Conservation (phyloP, 192 early-diverging fungal genomes). For the Cetraspora pellucida region DNA sequence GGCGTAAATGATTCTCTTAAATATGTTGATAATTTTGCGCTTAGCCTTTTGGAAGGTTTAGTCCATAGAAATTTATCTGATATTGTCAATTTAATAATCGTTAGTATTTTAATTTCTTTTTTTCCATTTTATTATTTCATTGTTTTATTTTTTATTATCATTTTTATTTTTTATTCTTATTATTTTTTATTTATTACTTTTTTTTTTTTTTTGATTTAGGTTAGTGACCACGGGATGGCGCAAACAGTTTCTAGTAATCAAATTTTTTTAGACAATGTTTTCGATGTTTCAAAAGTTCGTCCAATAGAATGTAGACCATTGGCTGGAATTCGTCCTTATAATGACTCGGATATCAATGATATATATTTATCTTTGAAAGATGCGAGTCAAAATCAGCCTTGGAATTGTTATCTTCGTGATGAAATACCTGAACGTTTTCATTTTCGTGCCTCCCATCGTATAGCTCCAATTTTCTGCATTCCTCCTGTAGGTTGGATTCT, state of each 20-base stretch:
- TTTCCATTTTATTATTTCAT: neutral
- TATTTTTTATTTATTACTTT: neutral
- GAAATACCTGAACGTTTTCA: constrained; percentile 75
- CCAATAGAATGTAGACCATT: constrained; percentile 66
- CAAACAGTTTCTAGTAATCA: constrained; percentile 45
- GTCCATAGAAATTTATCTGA: neutral
- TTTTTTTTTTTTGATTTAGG: constrained; percentile 37
- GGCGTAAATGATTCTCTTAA: constrained; percentile 62
- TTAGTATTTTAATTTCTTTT: neutral
- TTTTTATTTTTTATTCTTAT: neutral
- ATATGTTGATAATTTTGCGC: constrained; percentile 51
- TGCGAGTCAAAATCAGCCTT: constrained; percentile 50
- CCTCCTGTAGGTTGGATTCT: constrained; percentile 70
- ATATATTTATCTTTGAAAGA: constrained; percentile 58
- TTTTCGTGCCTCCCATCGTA: constrained; percentile 66
- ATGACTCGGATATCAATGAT: constrained; percentile 40
- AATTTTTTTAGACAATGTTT: constrained; percentile 77
- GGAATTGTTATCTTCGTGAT: constrained; percentile 68
- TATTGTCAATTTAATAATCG: constrained; percentile 11
- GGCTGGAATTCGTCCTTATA: constrained; percentile 61
- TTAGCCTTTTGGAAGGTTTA: neutral
- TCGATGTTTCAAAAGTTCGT: constrained; percentile 56
- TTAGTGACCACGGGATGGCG: constrained; percentile 93
- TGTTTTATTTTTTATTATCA: neutral
- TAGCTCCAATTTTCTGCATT: constrained; percentile 73